Percentiles rank a stretch among this genome's conserved stretches.
phyloP scores from a whole-genome alignment of 345 rosid species.

The Balakata baccata region DNA sequence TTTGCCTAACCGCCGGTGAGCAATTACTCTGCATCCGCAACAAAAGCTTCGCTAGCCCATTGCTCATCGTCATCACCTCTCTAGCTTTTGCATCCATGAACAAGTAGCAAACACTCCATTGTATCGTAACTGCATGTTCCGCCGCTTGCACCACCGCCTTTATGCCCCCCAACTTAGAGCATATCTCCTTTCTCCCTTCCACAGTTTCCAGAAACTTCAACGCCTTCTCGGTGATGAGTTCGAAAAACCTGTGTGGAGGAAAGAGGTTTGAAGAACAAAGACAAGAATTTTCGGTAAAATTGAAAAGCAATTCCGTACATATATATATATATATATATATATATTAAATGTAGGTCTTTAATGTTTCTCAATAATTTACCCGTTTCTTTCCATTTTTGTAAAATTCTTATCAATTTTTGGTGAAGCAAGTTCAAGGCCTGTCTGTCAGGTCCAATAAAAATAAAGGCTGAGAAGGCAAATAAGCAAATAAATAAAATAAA shows the following conservation, averaged over 20 bases:
- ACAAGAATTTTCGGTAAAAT: too few species aligned
- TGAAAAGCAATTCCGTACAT: too few species aligned
- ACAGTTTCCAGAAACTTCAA: conserved; percentile 61
- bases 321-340: too few species aligned
- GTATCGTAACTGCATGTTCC: conserved; percentile 74
- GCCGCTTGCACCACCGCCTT: conserved; percentile 74
- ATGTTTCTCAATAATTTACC: too few species aligned
- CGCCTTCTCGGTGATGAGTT: conserved; percentile 55
- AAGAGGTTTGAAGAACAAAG: too few species aligned
- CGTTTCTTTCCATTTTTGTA: too few species aligned
- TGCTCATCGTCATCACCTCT: conserved; percentile 59
- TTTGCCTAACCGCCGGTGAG: conserved; percentile 65
- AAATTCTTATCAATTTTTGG: too few species aligned
- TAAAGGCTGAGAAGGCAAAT: too few species aligned
- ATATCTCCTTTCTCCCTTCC: conserved; percentile 63
- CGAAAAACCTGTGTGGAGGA: conserved; percentile 18
- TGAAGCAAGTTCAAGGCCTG: too few species aligned
- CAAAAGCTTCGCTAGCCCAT: conserved; percentile 68
- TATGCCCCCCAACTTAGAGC: conserved; percentile 39
- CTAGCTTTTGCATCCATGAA: conserved; percentile 55
- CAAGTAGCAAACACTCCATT: conserved; percentile 73
- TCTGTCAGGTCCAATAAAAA: too few species aligned
- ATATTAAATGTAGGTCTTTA: too few species aligned
- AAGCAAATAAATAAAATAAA: too few species aligned
- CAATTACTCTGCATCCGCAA: conserved; percentile 84